Percentiles rank a stretch among this genome's conserved stretches.
Evolutionary conservation across 1,139 yeast genomes (phyloP).

Genomic region (Taphrina betulina): DNA sequence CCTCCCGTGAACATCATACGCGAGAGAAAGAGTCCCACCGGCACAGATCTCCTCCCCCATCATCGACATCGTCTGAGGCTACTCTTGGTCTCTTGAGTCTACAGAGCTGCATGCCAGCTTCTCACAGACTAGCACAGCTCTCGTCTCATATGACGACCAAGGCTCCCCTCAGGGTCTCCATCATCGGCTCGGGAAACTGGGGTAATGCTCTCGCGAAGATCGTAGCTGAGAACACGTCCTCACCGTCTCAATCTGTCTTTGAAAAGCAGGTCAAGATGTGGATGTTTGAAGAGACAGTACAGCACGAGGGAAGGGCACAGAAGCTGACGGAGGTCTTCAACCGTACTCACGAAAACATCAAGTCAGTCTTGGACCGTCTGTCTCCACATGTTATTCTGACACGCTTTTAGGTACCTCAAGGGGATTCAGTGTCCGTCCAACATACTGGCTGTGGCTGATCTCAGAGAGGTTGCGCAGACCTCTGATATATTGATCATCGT

Average conservation of each 20-base stretch:
- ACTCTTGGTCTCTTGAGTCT: no score
- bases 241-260: constrained; percentile 62
- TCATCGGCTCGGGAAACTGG: constrained; percentile 54
- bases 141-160: constrained; percentile 19
- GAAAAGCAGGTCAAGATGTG: constrained; percentile 78
- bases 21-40: no score
- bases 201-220: constrained; percentile 95
- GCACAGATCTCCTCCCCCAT: no score
- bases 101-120: constrained; percentile 24
- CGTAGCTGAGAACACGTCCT: constrained; percentile 77
- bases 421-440: constrained; percentile 75
- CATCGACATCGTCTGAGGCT: no score
- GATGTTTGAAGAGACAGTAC: constrained; percentile 76
- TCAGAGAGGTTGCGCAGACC: constrained; percentile 66
- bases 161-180: constrained; percentile 41
- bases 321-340: constrained; percentile 84
- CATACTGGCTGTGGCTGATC: constrained; percentile 78
- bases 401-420: constrained; percentile 57
- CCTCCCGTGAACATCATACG: no score
- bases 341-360: constrained; percentile 81
- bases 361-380: constrained; percentile 43
- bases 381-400: constrained; percentile 33
- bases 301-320: constrained; percentile 49
- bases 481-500: constrained; percentile 86
- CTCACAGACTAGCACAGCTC: constrained; percentile 14